Conservation (phyloP, 192 early-diverging fungal genomes). For the Gamsiella multidivaricata region DNA sequence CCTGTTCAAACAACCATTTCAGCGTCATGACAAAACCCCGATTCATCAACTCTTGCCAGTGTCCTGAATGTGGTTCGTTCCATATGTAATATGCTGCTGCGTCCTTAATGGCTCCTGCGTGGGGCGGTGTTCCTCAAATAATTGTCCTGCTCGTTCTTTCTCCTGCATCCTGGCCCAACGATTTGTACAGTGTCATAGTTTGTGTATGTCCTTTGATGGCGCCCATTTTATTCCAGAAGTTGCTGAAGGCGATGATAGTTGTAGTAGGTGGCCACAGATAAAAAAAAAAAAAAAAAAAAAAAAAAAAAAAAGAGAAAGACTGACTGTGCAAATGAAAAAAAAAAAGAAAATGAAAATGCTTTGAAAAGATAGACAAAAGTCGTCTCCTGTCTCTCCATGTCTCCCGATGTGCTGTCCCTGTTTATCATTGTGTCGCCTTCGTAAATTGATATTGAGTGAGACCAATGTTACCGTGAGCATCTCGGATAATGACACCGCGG, state of each 20-base stretch:
- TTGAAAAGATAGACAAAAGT: constrained; percentile 3
- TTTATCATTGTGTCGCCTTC: constrained; percentile 27
- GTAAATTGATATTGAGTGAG: constrained; percentile 63
- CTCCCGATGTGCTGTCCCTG: background rate
- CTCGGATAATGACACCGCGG: constrained; percentile 64
- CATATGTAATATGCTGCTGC: too few relatives aligned
- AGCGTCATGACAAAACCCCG: too few relatives aligned
- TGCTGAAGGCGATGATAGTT: background rate
- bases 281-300: background rate
- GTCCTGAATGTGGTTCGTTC: too few relatives aligned
- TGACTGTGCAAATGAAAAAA: constrained; percentile 2
- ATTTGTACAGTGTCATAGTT: too few relatives aligned
- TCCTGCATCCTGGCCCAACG: too few relatives aligned
- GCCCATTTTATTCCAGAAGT: too few relatives aligned
- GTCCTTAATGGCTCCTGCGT: too few relatives aligned
- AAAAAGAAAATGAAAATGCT: constrained; percentile 1
- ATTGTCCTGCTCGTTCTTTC: too few relatives aligned
- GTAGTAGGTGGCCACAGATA: background rate
- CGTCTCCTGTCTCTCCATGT: constrained; percentile 19
- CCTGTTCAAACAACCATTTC: too few relatives aligned
- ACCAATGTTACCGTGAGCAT: constrained; percentile 70
- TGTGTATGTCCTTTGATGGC: too few relatives aligned
- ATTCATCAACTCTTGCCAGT: too few relatives aligned
- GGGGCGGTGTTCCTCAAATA: too few relatives aligned
- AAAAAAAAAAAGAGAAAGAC: background rate